Percentiles rank a stretch among this genome's conserved stretches.
These are phyloP conservation scores for Neoarthrinium moseri DNA, from an alignment of 2,329 filamentous ascomycete genomes.

Conservation along the genomic window DNA sequence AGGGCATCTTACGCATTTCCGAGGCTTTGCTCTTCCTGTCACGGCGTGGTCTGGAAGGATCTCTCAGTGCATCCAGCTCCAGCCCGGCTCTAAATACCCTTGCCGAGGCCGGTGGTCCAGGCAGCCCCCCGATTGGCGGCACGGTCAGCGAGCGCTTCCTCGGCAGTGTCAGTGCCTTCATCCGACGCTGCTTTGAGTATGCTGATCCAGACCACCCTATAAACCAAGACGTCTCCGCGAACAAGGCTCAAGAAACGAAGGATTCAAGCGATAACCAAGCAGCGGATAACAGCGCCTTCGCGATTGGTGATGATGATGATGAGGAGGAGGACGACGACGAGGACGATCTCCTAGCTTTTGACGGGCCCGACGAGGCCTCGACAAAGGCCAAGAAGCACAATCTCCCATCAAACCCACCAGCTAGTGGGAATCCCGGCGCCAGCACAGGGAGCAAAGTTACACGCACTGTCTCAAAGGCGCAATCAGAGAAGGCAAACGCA, in stretches of 20 bases:
- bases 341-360: slow-evolving; percentile 61
- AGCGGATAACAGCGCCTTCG: slow-evolving; percentile 56
- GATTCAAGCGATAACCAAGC: slow-evolving; percentile 20
- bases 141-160: slow-evolving; percentile 85
- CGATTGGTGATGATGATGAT: slow-evolving; percentile 67
- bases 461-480: slow-evolving; percentile 57
- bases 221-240: slow-evolving; percentile 42
- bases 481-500: slow-evolving; percentile 78
- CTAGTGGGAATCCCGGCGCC: slow-evolving; percentile 23
- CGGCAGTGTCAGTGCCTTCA: slow-evolving; percentile 92
- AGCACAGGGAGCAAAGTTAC: slow-evolving; percentile 22
- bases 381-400: slow-evolving; percentile 41
- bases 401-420: slow-evolving; percentile 35
- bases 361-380: slow-evolving; percentile 40
- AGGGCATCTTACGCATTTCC: slow-evolving; percentile 92
- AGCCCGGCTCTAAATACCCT: slow-evolving; percentile 49
- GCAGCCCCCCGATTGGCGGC: slow-evolving; percentile 45
- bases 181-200: slow-evolving; percentile 95
- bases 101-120: slow-evolving; percentile 31
- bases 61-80: slow-evolving; percentile 64
- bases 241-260: slow-evolving; percentile 20
- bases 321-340: slow-evolving; percentile 45
- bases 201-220: slow-evolving; percentile 84
- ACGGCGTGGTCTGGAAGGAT: slow-evolving; percentile 78
- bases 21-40: slow-evolving; percentile 93